These are phyloP conservation scores for Pseudofabraea citricarpa DNA, from an alignment of 2,329 filamentous ascomycete genomes.

Conservation along the genomic window DNA sequence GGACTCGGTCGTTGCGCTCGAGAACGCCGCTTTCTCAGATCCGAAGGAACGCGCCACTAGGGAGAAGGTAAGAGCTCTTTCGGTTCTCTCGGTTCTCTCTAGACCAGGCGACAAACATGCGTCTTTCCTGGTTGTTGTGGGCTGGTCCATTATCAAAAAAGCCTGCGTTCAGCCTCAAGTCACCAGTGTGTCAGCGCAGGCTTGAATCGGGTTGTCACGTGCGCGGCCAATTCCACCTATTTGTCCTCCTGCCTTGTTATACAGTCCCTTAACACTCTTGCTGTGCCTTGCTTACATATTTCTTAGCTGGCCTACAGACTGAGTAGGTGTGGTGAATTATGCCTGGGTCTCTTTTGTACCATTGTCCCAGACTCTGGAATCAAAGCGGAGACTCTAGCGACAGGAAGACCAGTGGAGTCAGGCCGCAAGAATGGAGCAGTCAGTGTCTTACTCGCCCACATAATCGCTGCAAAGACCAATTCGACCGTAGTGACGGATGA, in stretches of 20 bases:
- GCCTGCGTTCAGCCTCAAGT: no score
- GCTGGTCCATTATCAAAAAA: no score
- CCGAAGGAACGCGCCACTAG: slow-evolving; percentile 43
- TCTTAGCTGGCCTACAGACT: slow-evolving; percentile 72
- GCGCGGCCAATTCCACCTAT: no score
- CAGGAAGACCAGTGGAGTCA: slow-evolving; percentile 54
- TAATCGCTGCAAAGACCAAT: slow-evolving; percentile 68
- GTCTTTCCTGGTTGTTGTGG: no score
- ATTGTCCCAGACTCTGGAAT: slow-evolving; percentile 44
- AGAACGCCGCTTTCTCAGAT: slow-evolving; percentile 48
- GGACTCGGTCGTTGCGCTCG: slow-evolving; percentile 52
- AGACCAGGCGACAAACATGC: slow-evolving; percentile 1
- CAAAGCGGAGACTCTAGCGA: slow-evolving; percentile 47
- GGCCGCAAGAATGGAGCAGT: slow-evolving; percentile 49
- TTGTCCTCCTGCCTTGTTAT: not conserved
- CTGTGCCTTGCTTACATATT: no score
- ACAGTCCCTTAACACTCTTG: no score
- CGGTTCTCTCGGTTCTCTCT: slow-evolving; percentile 6
- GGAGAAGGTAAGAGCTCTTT: slow-evolving; percentile 43
- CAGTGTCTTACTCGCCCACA: slow-evolving; percentile 68
- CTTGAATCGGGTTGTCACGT: no score
- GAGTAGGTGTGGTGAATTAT: slow-evolving; percentile 68
- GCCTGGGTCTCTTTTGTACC: slow-evolving; percentile 74
- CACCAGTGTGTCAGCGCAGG: no score
- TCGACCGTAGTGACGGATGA: slow-evolving; percentile 63